Percentiles rank a stretch among this genome's conserved stretches.
Conservation (phyloP, 2,329 filamentous ascomycete species). For the Elsinoe ampelina region DNA sequence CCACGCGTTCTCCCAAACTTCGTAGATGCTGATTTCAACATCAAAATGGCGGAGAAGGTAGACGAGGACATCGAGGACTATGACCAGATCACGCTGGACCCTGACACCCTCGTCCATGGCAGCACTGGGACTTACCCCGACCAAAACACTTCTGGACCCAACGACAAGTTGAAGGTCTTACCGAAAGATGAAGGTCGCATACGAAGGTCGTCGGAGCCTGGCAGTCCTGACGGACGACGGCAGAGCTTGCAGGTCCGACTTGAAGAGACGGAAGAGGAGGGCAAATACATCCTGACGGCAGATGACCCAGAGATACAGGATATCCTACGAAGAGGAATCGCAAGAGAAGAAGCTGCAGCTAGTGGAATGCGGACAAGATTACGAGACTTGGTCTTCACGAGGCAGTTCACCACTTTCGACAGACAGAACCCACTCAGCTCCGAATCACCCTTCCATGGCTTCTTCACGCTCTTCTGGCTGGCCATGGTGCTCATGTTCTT, state of each 20-base stretch:
- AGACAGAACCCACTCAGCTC: constrained; percentile 55
- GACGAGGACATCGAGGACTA: constrained; percentile 35
- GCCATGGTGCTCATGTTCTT: constrained; percentile 56
- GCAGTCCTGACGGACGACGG: constrained; percentile 17
- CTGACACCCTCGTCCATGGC: constrained; percentile 29
- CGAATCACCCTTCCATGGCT: constrained; percentile 66
- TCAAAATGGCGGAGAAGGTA: constrained; percentile 12
- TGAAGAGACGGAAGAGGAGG: constrained; percentile 37
- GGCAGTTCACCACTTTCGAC: constrained; percentile 66
- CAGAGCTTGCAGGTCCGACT: constrained; percentile 40
- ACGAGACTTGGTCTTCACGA: constrained; percentile 58
- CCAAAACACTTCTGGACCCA: not conserved
- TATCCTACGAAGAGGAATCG: constrained; percentile 35
- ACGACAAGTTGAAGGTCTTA: not conserved
- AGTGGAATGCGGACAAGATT: constrained; percentile 33
- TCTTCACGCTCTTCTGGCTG: constrained; percentile 73
- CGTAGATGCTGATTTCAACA: not conserved
- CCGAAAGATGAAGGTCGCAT: constrained; percentile 13
- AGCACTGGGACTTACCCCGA: constrained; percentile 17
- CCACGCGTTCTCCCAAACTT: not conserved
- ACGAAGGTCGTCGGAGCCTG: constrained; percentile 12
- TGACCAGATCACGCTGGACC: constrained; percentile 30
- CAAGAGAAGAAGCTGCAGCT: constrained; percentile 31
- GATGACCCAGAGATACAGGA: constrained; percentile 42
- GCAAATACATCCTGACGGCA: constrained; percentile 40